Base-by-base conservation (phyloP, 805 yeast genomes). In the Tetrapisispora nanseiensis region DNA sequence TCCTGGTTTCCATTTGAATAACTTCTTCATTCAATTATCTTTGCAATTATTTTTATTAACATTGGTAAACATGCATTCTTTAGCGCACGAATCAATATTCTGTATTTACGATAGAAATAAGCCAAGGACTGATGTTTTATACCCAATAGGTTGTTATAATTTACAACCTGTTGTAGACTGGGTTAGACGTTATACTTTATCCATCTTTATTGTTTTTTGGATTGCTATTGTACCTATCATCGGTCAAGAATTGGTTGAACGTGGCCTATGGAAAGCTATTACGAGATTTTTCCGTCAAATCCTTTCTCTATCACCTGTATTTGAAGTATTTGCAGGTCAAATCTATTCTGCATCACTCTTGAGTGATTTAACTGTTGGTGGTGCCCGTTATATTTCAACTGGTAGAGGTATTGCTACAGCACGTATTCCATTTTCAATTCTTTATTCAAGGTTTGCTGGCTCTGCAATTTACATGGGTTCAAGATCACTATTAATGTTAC, bases 1-100 rank as follows among this genome's bases (percentile, higher is more conserved):
- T 62, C 90, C 95, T 13, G 97, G 97, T 18, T 89, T 89, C 69
- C 97, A 90, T 64, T 69, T 89, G 55, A 89, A 89, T 61, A 89
- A 89, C 58, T 70, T 87, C 55, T 84, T 87, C 55, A 89, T 89
- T 50, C 80, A 85, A 56, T 62, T 86, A 31, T 86, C 96, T 0
- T 80, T 87, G 21, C 92, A 86, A 56, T 62, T 86, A 59, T 87
- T 90, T 62, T 81, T 87, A 82, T 56, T 89, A 46, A 80, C 86
- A 8, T 66, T 86, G 56, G 71, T 86, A 29, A 86, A 84, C 60
- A 66, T 89, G 50, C 95, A 94, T 4, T 71, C 95, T 0, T 65
- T 89, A 54, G 75, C 72, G 15, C 77, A 80, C 52, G 95, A 89
- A 55, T 67, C 86, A 0, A 78, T 82, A 13, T 47, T 71, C 3